Conservation (phyloP, 768 basidiomycete genomes). For the Amyloporia xantha region DNA sequence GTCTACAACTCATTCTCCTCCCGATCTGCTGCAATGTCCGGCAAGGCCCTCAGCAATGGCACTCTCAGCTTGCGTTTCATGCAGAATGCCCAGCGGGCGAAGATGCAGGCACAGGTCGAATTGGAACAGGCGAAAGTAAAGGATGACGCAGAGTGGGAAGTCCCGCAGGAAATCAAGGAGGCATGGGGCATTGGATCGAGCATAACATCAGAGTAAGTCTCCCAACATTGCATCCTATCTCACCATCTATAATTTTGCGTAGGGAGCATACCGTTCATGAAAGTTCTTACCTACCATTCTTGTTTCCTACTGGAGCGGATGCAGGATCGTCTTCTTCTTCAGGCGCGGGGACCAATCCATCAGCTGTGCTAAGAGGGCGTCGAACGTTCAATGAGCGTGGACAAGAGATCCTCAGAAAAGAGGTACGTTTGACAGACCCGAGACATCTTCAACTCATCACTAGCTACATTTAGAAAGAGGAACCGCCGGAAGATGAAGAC, state of each 20-base stretch:
- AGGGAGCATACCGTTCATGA: conserved; percentile 30
- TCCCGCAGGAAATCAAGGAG: conserved; percentile 44
- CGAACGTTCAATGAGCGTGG: conserved; percentile 47
- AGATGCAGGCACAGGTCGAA: conserved; percentile 43
- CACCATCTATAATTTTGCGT: too few species aligned
- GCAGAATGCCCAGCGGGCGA: conserved; percentile 60
- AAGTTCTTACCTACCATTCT: conserved; percentile 59
- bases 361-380: conserved; percentile 36
- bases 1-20: too few species aligned
- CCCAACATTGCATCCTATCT: too few species aligned
- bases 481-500: not conserved
- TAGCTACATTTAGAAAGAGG: too few species aligned
- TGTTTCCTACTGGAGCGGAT: conserved; percentile 37
- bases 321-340: too few species aligned
- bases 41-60: conserved; percentile 53
- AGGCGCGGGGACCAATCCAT: too few species aligned
- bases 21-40: conserved; percentile 24
- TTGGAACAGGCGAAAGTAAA: conserved; percentile 47
- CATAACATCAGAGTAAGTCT: conserved; percentile 8
- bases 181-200: conserved; percentile 37
- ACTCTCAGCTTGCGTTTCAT: conserved; percentile 66
- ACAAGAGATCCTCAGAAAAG: conserved; percentile 32
- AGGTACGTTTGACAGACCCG: conserved; percentile 16
- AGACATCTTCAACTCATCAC: too few species aligned
- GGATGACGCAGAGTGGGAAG: conserved; percentile 63